phyloP scores from a whole-genome alignment of 2,329 filamentous ascomycete species.

The Lasiodiplodia sp. region DNA sequence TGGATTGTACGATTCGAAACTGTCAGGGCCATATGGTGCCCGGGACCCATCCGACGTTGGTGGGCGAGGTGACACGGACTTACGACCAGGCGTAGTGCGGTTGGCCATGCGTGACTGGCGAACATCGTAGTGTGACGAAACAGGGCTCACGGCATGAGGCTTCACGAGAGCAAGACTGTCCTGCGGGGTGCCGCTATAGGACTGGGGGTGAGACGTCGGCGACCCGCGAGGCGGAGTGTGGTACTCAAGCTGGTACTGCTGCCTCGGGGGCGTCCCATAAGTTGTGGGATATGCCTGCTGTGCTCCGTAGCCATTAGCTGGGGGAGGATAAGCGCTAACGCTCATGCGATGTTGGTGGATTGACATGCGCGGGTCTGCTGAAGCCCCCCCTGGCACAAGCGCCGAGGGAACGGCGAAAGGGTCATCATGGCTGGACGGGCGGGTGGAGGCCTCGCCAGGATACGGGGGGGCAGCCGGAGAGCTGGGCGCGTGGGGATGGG shows the following conservation, averaged over 20 bases:
- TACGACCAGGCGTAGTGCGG: slow-evolving; percentile 63
- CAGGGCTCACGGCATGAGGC: slow-evolving; percentile 54
- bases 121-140: slow-evolving; percentile 40
- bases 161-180: slow-evolving; percentile 53
- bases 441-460: neutral
- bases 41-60: slow-evolving; percentile 51
- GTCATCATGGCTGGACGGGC: slow-evolving; percentile 15
- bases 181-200: slow-evolving; percentile 54
- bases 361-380: slow-evolving; percentile 32
- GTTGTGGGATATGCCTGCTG: slow-evolving; percentile 30
- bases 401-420: slow-evolving; percentile 38
- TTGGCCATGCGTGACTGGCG: slow-evolving; percentile 50
- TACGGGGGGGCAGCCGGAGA: slow-evolving; percentile 27
- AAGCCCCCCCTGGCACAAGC: slow-evolving; percentile 40
- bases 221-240: slow-evolving; percentile 39
- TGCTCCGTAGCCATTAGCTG: slow-evolving; percentile 35
- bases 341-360: slow-evolving; percentile 33
- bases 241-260: slow-evolving; percentile 44
- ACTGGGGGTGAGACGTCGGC: slow-evolving; percentile 46
- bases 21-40: slow-evolving; percentile 77
- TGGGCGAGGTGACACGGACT: slow-evolving; percentile 77
- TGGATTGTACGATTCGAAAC: slow-evolving; percentile 76
- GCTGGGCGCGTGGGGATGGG: slow-evolving; percentile 35
- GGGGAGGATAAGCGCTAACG: slow-evolving; percentile 33
- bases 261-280: slow-evolving; percentile 35